Percentiles rank a stretch among this genome's conserved stretches.
These are phyloP conservation scores for Rhynchospora breviuscula DNA, from an alignment of 176 grass and related monocot genomes.

Conservation along the genomic window DNA sequence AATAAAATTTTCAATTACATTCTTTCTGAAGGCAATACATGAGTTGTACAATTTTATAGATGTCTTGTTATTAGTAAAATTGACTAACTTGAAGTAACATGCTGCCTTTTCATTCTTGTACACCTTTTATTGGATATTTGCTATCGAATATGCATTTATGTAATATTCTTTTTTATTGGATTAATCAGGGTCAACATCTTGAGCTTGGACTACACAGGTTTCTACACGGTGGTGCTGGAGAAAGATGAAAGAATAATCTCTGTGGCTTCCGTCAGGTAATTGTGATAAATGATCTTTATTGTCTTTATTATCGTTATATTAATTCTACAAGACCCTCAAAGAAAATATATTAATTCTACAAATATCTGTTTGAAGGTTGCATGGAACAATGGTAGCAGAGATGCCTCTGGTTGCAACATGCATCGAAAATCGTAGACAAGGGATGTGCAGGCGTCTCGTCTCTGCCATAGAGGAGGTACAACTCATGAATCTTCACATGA, in stretches of 20 bases:
- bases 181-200: conserved; percentile 53
- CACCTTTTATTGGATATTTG: not conserved
- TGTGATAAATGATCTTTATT: not conserved
- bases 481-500: not conserved
- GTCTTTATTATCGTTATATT: not conserved
- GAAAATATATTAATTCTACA: conserved; percentile 6
- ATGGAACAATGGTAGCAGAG: conserved; percentile 59
- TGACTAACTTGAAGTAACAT: conserved; percentile 4
- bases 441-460: conserved; percentile 71
- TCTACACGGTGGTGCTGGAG: conserved; percentile 81
- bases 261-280: conserved; percentile 79
- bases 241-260: conserved; percentile 75
- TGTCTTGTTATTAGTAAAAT: not conserved
- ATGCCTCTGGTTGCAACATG: conserved; percentile 80
- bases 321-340: no score
- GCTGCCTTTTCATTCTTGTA: conserved; percentile 12
- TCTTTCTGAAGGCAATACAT: not conserved
- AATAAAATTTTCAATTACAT: not conserved
- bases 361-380: conserved; percentile 49
- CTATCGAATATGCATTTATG: not conserved
- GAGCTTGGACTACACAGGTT: conserved; percentile 68
- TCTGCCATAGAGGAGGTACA: conserved; percentile 61
- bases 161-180: conserved; percentile 20
- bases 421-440: conserved; percentile 53
- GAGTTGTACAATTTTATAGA: not conserved